phyloP scores from a whole-genome alignment of 2,329 filamentous ascomycete species.

The Ascochyta lentis region DNA sequence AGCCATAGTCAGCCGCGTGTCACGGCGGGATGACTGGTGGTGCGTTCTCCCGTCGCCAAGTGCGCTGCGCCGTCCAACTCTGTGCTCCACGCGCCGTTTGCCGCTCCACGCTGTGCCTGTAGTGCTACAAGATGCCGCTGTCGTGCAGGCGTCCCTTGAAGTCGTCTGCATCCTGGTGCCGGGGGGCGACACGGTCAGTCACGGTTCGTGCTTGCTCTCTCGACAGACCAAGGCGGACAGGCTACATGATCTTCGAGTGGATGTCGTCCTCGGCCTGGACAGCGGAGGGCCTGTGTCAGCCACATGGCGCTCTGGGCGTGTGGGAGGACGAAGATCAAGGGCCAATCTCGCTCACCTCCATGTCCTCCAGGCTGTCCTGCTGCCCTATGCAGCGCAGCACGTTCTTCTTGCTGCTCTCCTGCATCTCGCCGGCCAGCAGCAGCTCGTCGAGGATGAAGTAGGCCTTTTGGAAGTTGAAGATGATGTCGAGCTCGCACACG shows the following conservation, averaged over 20 bases:
- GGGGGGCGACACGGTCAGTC: slow-evolving; percentile 38
- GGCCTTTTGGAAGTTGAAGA: slow-evolving; percentile 99
- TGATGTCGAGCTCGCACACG: slow-evolving; percentile 98
- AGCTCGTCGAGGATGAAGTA: slow-evolving; percentile 99
- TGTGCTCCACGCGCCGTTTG: slow-evolving; percentile 16
- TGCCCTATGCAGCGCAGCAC: slow-evolving; percentile 94
- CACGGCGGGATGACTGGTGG: slow-evolving; percentile 46
- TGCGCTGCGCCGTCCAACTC: slow-evolving; percentile 14
- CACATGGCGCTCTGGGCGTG: slow-evolving; percentile 37
- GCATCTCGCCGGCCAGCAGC: slow-evolving; percentile 91
- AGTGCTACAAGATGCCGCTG: slow-evolving; percentile 38
- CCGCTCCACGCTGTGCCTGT: slow-evolving; percentile 30
- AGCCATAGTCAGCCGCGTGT: slow-evolving; percentile 46
- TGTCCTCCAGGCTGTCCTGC: slow-evolving; percentile 96
- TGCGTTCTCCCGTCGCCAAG: slow-evolving; percentile 43
- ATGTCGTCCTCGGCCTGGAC: slow-evolving; percentile 82
- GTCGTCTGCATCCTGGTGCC: slow-evolving; percentile 39
- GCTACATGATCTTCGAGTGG: slow-evolving; percentile 84
- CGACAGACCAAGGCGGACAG: slow-evolving; percentile 21
- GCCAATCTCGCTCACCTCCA: slow-evolving; percentile 79
- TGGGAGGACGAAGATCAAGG: slow-evolving; percentile 17
- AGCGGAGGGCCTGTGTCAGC: slow-evolving; percentile 50
- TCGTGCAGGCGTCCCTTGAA: slow-evolving; percentile 40
- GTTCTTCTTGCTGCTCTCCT: slow-evolving; percentile 99
- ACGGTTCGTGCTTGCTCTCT: slow-evolving; percentile 24